A percentile compares a stretch with the other conserved stretches of the same genome.
Evolutionary conservation across 371 early-diverging fungal species (phyloP).

Genomic region (Synchytrium microbalum): DNA sequence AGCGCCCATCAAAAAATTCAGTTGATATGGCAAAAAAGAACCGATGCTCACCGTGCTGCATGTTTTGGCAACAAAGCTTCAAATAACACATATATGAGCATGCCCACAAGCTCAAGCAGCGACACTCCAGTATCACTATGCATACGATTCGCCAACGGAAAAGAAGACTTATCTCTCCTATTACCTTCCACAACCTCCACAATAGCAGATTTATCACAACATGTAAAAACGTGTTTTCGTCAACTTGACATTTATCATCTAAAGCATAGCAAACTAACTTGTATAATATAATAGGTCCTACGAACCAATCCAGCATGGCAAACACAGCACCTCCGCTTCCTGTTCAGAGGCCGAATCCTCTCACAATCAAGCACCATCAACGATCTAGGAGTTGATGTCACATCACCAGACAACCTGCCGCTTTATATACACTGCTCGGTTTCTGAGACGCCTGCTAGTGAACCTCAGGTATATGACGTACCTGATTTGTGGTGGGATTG

Average conservation of each 20-base stretch:
- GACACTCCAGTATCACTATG: not conserved
- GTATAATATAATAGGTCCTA: not conserved
- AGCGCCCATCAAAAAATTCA: too few relatives aligned
- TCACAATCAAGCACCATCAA: not conserved
- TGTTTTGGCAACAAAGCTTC: too few relatives aligned
- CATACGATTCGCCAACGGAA: not conserved
- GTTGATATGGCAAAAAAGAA: too few relatives aligned
- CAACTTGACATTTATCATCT: not conserved
- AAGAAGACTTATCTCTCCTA: not conserved
- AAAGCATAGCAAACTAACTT: not conserved
- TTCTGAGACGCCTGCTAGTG: conserved; percentile 8
- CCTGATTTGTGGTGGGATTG: not conserved
- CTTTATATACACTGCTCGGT: conserved; percentile 20
- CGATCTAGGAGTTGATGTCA: not conserved
- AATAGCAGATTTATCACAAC: not conserved
- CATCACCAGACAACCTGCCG: not conserved
- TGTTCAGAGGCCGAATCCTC: conserved; percentile 10
- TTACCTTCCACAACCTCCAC: not conserved
- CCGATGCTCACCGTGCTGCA: too few relatives aligned
- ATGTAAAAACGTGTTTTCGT: not conserved
- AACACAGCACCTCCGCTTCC: conserved; percentile 8
- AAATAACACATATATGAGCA: not conserved
- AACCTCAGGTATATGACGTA: not conserved
- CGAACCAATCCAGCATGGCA: not conserved
- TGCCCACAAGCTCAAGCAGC: not conserved